Base-by-base conservation (phyloP, 2,329 filamentous ascomycete species). In the Phialophora verrucosa region DNA sequence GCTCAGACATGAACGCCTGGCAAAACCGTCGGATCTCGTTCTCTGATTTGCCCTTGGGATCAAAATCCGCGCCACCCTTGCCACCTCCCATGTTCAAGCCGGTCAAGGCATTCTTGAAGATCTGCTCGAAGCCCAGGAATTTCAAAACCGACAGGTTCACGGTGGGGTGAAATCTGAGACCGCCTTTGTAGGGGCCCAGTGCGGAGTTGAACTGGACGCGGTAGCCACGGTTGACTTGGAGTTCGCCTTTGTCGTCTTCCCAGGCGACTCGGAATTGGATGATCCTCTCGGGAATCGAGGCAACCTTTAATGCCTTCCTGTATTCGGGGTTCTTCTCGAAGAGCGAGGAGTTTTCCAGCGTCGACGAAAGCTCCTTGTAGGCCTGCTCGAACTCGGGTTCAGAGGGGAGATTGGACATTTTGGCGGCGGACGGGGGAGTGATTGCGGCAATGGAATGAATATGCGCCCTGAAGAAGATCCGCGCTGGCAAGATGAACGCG, bases 351-450 rank as follows among this genome's bases (percentile, higher is more conserved):
- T 93, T 89, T 84, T 98, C 93, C 78, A 99, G 92, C 69, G 93
- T 97, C 77, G 91, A 95, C 80, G 86, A 91, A 74, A 99, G 91
- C 88, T 99, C 94, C 81, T 93, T 92, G 88, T 96, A 96, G 77
- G 94, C 94, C 88, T 98, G 94, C 88, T 97, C 89, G 84, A 98
- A 98, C 85, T 99, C 94, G 77, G 95, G 94, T 88, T 98, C 94
- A 71, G 84, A 83, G 60, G 91, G 88, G 76, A 95, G 86, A 84
- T 95, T 90, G 73, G 93, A 91, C 91, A 96, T 95, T 38, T 29
- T 63, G 59, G 17, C 23, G 17, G 56, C 12, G 25, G 2, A 44
- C 4, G n/a, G 49, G 10, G 35, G 27, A 2, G 11, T 27, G 53
- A 29, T 4, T 32, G 23, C n/a, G 25, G 23, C 12, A 8, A n/a